Evolutionary conservation across 306 rosid genomes (phyloP).

Genomic region (Gillenia trifoliata): DNA sequence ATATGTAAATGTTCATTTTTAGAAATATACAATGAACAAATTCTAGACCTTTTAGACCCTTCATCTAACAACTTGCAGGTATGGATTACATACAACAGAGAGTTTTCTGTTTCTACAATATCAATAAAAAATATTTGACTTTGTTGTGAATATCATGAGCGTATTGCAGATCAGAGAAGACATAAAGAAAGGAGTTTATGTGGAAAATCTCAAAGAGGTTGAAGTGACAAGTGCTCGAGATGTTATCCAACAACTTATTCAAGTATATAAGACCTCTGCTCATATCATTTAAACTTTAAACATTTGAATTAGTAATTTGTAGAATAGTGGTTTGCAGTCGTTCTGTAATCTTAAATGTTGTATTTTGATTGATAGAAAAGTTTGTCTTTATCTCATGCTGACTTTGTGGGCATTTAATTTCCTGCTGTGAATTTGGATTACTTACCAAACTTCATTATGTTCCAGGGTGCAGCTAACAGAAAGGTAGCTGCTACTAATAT

Average conservation of each 20-base stretch:
- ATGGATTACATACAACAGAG: slow-evolving; percentile 3
- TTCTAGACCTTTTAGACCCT: slow-evolving; percentile 95
- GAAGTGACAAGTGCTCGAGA: slow-evolving; percentile 91
- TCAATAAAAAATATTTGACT: not conserved
- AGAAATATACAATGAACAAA: slow-evolving; percentile 96
- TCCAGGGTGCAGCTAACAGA: slow-evolving; percentile 88
- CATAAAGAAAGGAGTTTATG: slow-evolving; percentile 85
- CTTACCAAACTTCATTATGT: not conserved
- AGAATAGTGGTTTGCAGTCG: not conserved
- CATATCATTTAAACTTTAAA: not conserved
- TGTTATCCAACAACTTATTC: slow-evolving; percentile 83
- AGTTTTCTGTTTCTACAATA: not conserved
- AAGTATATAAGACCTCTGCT: slow-evolving; percentile 40
- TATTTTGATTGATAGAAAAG: not conserved
- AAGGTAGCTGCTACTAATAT: slow-evolving; percentile 98
- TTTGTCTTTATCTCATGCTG: not conserved
- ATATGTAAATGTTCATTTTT: slow-evolving; percentile 87
- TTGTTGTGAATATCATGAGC: not conserved
- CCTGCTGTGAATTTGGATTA: not conserved
- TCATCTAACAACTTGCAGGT: slow-evolving; percentile 88
- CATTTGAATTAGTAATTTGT: not conserved
- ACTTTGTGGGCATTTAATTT: not conserved
- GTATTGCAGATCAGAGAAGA: slow-evolving; percentile 85
- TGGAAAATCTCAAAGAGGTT: slow-evolving; percentile 87
- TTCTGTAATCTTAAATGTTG: not conserved